These are phyloP conservation scores for Cyclotella kingstonii DNA, from an alignment of 108 stramenopile species.

Conservation along the genomic window DNA sequence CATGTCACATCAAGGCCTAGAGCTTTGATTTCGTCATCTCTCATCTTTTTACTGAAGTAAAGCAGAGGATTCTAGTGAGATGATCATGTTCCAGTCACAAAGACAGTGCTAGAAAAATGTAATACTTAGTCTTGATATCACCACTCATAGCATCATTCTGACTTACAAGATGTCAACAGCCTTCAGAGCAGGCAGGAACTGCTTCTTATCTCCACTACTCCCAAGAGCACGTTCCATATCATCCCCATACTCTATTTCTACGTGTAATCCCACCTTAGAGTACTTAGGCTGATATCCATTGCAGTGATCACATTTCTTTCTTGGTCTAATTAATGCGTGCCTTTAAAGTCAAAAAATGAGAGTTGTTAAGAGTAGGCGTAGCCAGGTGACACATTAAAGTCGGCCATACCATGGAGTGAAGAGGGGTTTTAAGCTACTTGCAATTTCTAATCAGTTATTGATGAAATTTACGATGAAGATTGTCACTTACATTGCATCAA, in stretches of 20 bases:
- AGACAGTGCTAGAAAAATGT: neutral
- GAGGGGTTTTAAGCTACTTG: too few relatives aligned
- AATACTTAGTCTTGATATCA: neutral
- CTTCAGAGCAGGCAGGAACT: slow-evolving; percentile 83
- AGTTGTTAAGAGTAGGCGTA: too few relatives aligned
- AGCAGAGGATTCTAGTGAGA: neutral
- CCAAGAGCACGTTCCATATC: slow-evolving; percentile 65
- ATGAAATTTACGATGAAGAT: too few relatives aligned
- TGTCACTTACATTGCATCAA: slow-evolving; percentile 63
- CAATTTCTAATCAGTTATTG: too few relatives aligned
- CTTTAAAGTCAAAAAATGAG: neutral
- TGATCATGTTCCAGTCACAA: neutral
- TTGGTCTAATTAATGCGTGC: slow-evolving; percentile 78
- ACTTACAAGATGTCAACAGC: slow-evolving; percentile 84
- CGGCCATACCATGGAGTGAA: too few relatives aligned
- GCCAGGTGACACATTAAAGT: too few relatives aligned
- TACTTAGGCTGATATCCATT: slow-evolving; percentile 82
- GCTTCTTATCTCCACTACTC: slow-evolving; percentile 89
- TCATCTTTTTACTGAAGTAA: slow-evolving; percentile 69
- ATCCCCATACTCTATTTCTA: slow-evolving; percentile 85
- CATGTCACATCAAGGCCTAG: slow-evolving; percentile 91
- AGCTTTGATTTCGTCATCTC: slow-evolving; percentile 85
- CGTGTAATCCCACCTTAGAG: slow-evolving; percentile 79
- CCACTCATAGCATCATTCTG: too few relatives aligned
- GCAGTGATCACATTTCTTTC: slow-evolving; percentile 90